These are phyloP conservation scores for Nidularia sp. DNA, from an alignment of 768 basidiomycete species.

Conservation along the genomic window DNA sequence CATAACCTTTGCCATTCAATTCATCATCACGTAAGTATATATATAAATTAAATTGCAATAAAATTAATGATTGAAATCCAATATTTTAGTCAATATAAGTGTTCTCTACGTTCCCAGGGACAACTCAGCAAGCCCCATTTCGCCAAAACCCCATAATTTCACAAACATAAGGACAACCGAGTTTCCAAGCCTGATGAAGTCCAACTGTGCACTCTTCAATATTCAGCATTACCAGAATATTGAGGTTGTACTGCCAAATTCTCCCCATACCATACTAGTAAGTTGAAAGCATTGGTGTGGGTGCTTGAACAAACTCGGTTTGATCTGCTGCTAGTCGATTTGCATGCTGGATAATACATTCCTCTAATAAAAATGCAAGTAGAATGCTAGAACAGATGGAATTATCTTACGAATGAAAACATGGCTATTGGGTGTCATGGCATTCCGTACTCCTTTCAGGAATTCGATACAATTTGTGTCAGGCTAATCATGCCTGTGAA, in stretches of 20 bases:
- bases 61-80: no score
- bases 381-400: neutral
- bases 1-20: no score
- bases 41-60: no score
- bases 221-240: conserved; percentile 39
- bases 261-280: conserved; percentile 35
- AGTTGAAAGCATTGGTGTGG: conserved; percentile 39
- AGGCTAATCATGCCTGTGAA: conserved; percentile 30
- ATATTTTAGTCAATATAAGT: no score
- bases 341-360: conserved; percentile 26
- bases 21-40: no score
- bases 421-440: conserved; percentile 24
- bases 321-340: conserved; percentile 10
- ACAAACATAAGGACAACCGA: conserved; percentile 27
- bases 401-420: conserved; percentile 26
- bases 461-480: conserved; percentile 23
- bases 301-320: conserved; percentile 21
- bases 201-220: conserved; percentile 38
- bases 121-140: conserved; percentile 27
- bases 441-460: conserved; percentile 22
- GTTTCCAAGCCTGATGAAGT: conserved; percentile 32
- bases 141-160: conserved; percentile 31
- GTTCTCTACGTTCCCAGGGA: neutral
- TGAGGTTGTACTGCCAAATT: conserved; percentile 35
- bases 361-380: conserved; percentile 18